Base-by-base conservation (phyloP, 2,329 filamentous ascomycete genomes). In the Huntiella savannae region DNA sequence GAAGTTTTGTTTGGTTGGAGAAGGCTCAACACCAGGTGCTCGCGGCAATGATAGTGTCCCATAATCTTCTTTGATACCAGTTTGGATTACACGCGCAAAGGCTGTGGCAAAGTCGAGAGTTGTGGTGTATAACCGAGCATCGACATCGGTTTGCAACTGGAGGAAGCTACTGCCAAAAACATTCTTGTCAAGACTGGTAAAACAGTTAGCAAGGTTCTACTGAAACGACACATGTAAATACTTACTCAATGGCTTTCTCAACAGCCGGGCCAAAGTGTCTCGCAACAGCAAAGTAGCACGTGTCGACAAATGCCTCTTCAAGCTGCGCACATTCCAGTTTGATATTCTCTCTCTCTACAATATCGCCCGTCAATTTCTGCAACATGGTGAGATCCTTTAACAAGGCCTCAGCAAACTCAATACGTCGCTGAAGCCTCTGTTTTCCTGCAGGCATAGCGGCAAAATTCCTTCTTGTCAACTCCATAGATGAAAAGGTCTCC, bases 401-500 rank as follows among this genome's bases (percentile, higher is more conserved):
- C 8, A 93, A 66, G 37, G 68, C 71, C 53, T 87, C 72, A 5
- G 85, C 86, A 59, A 98, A 98, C 51, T 88, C 82, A 53, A 96
- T 87, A 39, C 91, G 78, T 49, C 86, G 73, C 43, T 79, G 70
- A 28, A 98, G 68, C 42, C 85, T 74, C 19, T 81, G 73, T 55
- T 79, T 77, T 46, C 91, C 91, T 40, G 77, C 78, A 36, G 82
- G 77, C 84, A 96, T 94, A 34, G 82, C 80, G n/a, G 82, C 82
- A 61, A 95, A 98, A 61, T 96, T 88, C 49, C 91, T 80, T 45
- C 91, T 75, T 2, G 91, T 95, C 53, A 98, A 79, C 62, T 98
- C 91, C 81, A 95, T 94, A 0, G 86, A 94, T 5, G 88, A 88
- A 60, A 96, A 98, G 0, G 85, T 84, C 60, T 96, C 88, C 71